These are phyloP conservation scores for Cladosporium austrohemisphaericum DNA, from an alignment of 2,329 filamentous ascomycete species.

Conservation along the genomic window DNA sequence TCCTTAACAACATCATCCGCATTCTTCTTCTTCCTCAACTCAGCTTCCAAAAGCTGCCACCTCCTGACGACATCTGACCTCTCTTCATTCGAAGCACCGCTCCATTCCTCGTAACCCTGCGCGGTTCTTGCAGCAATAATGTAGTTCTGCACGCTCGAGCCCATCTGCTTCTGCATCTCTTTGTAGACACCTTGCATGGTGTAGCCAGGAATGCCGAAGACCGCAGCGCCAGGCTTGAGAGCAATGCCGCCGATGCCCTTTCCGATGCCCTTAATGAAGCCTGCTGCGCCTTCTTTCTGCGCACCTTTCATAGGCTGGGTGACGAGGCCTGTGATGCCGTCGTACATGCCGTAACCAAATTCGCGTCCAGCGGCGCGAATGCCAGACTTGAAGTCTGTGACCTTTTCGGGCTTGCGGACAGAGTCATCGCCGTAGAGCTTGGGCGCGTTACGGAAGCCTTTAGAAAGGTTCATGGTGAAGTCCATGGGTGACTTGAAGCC, in stretches of 20 bases:
- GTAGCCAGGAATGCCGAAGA: slow-evolving; percentile 60
- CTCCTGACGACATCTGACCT: slow-evolving; percentile 59
- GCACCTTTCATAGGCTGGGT: slow-evolving; percentile 68
- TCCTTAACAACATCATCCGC: slow-evolving; percentile 52
- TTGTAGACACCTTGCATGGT: slow-evolving; percentile 74
- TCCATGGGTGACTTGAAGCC: slow-evolving; percentile 74
- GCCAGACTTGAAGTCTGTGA: slow-evolving; percentile 72
- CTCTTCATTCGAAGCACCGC: slow-evolving; percentile 54
- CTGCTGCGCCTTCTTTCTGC: slow-evolving; percentile 57
- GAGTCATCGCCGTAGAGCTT: slow-evolving; percentile 81
- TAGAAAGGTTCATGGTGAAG: slow-evolving; percentile 75
- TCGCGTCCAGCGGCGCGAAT: slow-evolving; percentile 66
- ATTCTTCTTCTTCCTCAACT: slow-evolving; percentile 57
- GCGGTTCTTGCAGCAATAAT: slow-evolving; percentile 72
- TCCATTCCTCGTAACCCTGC: slow-evolving; percentile 68
- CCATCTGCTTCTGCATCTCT: slow-evolving; percentile 65
- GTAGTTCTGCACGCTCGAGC: slow-evolving; percentile 70
- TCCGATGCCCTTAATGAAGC: slow-evolving; percentile 71
- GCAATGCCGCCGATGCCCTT: slow-evolving; percentile 74
- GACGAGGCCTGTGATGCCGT: slow-evolving; percentile 71
- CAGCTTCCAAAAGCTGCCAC: slow-evolving; percentile 60
- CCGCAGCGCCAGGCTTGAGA: slow-evolving; percentile 67
- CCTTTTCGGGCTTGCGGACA: slow-evolving; percentile 71
- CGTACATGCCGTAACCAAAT: slow-evolving; percentile 69
- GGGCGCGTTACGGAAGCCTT: slow-evolving; percentile 84